These are phyloP conservation scores for Globisporangium acanthophoron DNA, from an alignment of 352 stramenopile species.

Conservation along the genomic window DNA sequence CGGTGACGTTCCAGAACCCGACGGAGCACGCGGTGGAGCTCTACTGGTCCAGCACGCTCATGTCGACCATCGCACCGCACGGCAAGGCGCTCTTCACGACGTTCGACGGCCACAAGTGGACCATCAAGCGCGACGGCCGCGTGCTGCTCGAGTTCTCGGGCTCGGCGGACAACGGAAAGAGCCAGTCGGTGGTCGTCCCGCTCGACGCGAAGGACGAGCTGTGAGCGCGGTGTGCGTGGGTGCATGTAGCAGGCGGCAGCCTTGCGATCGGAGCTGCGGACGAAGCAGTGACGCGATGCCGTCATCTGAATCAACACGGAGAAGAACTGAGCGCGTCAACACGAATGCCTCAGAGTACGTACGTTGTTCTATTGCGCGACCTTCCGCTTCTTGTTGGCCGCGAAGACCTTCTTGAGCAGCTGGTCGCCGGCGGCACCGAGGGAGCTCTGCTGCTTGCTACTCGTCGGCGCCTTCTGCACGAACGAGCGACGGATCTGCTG, in stretches of 20 bases:
- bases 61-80: conserved; percentile 50
- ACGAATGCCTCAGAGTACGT: neutral
- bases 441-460: conserved; percentile 61
- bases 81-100: conserved; percentile 51
- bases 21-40: conserved; percentile 40
- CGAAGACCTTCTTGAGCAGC: conserved; percentile 71
- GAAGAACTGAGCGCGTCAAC: neutral
- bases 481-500: conserved; percentile 72
- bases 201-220: conserved; percentile 44
- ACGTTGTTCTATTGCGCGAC: conserved; percentile 3
- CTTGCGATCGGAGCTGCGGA: neutral
- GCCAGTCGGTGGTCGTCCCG: conserved; percentile 45
- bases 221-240: conserved; percentile 12
- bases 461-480: conserved; percentile 60
- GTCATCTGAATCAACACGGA: neutral
- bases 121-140: conserved; percentile 43
- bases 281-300: too few species aligned
- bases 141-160: conserved; percentile 54
- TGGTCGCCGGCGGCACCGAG: conserved; percentile 29
- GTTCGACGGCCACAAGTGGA: conserved; percentile 65
- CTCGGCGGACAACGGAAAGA: conserved; percentile 33
- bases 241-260: conserved; percentile 3
- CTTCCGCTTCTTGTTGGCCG: conserved; percentile 53
- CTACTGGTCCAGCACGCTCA: conserved; percentile 67
- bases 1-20: conserved; percentile 67